Evolutionary conservation across 352 stramenopile species (phyloP).

Genomic region (Globisporangium spiculum): DNA sequence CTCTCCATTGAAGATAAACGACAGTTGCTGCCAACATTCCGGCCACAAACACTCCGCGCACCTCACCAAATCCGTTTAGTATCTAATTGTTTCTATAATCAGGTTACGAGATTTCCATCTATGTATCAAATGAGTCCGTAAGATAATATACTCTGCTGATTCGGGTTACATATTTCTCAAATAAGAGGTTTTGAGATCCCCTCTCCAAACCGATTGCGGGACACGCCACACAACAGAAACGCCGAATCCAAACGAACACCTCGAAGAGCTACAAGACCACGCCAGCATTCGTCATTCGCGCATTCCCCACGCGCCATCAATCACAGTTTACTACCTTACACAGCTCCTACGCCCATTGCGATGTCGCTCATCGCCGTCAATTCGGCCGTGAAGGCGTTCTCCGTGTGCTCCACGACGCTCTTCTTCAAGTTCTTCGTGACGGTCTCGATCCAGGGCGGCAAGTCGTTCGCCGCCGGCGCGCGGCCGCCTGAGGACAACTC

Average conservation of each 20-base stretch:
- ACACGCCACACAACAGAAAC: neutral
- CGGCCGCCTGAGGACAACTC: constrained; percentile 17
- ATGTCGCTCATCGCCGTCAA: constrained; percentile 10
- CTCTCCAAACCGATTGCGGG: constrained; percentile 1
- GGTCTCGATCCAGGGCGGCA: constrained; percentile 16
- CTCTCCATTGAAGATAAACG: neutral
- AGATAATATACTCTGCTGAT: no score
- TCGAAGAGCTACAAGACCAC: neutral
- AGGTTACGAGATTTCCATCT: no score
- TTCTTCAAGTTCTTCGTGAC: constrained; percentile 20
- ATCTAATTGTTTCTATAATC: no score
- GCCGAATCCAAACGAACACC: neutral
- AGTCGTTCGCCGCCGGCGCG: constrained; percentile 15
- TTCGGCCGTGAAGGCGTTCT: constrained; percentile 11
- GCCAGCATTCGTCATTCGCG: neutral
- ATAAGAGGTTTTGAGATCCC: neutral
- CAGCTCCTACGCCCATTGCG: neutral
- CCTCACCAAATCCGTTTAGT: no score
- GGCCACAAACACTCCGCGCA: neutral
- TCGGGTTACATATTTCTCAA: neutral
- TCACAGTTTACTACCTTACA: neutral
- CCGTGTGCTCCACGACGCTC: constrained; percentile 14
- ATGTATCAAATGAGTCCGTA: no score
- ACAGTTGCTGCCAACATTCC: neutral
- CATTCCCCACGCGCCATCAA: neutral